Percentiles rank a stretch among this genome's conserved stretches.
Evolutionary conservation across 116 monocot genomes (phyloP).

Genomic region (Papilionanthe hybrid): DNA sequence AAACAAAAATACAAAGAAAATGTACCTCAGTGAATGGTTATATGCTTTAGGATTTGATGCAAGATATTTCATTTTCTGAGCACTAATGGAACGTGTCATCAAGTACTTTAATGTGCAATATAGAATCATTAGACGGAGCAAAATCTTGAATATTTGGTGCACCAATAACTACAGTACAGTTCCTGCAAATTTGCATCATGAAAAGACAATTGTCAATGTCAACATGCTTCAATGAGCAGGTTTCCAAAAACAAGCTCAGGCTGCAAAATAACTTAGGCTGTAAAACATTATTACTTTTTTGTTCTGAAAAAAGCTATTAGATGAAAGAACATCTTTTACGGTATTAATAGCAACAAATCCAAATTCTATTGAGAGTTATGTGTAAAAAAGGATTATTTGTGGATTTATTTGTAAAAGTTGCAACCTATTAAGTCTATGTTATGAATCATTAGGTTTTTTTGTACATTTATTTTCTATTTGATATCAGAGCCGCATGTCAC

Average conservation of each 20-base stretch:
- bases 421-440: too few species aligned
- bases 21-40: slow-evolving; percentile 71
- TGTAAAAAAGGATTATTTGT: too few species aligned
- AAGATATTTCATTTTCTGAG: slow-evolving; percentile 70
- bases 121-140: slow-evolving; percentile 61
- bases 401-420: too few species aligned
- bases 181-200: slow-evolving; percentile 38
- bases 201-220: neutral
- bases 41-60: slow-evolving; percentile 72
- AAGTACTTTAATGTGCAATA: slow-evolving; percentile 75
- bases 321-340: too few species aligned
- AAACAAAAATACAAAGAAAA: neutral
- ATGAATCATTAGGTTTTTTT: too few species aligned
- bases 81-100: slow-evolving; percentile 40
- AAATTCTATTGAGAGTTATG: too few species aligned
- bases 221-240: neutral
- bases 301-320: too few species aligned
- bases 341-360: too few species aligned
- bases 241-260: neutral
- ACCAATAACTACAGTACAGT: slow-evolving; percentile 85
- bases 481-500: too few species aligned
- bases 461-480: too few species aligned
- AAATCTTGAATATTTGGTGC: slow-evolving; percentile 96
- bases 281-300: neutral
- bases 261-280: neutral